Conservation (phyloP, 1,139 yeast species). For the Hemisphaericaspora lyxosophila region DNA sequence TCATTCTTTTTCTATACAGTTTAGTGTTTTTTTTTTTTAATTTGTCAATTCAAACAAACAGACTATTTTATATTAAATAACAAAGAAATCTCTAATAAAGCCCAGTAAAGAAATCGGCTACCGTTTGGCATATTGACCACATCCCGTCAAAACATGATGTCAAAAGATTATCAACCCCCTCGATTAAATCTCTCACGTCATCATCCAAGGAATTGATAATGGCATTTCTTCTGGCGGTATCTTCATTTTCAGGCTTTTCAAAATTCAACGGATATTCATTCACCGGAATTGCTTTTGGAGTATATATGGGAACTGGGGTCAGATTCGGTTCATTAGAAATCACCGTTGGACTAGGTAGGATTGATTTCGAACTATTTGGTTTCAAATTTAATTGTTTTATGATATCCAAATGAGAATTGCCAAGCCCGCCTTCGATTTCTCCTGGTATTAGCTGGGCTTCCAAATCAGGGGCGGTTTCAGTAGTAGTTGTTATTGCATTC, state of each 20-base stretch:
- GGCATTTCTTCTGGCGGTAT: constrained; percentile 12
- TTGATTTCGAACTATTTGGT: constrained; percentile 23
- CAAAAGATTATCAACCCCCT: constrained; percentile 16
- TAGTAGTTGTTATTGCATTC: too few species aligned
- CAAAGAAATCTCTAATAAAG: constrained; percentile 1
- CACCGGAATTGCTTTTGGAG: constrained; percentile 29
- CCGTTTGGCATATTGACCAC: constrained; percentile 9
- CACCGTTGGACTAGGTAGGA: constrained; percentile 13
- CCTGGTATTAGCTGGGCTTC: neutral
- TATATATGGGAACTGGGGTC: constrained; percentile 17
- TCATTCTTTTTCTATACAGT: too few species aligned
- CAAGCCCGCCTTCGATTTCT: neutral
- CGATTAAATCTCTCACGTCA: constrained; percentile 17
- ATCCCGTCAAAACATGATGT: constrained; percentile 13
- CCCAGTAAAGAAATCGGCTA: constrained; percentile 6
- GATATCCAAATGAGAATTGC: constrained; percentile 3
- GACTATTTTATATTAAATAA: neutral
- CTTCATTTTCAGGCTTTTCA: constrained; percentile 12
- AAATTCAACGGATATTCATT: constrained; percentile 21
- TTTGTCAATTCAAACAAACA: constrained; percentile 1
- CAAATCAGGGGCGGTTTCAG: constrained; percentile 2
- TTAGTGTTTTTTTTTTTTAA: constrained; percentile 1
- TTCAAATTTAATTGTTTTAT: constrained; percentile 9
- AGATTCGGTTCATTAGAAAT: constrained; percentile 7
- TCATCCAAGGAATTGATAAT: constrained; percentile 19